These are phyloP conservation scores for Boletellus emodensis DNA, from an alignment of 768 basidiomycete species.

Conservation along the genomic window DNA sequence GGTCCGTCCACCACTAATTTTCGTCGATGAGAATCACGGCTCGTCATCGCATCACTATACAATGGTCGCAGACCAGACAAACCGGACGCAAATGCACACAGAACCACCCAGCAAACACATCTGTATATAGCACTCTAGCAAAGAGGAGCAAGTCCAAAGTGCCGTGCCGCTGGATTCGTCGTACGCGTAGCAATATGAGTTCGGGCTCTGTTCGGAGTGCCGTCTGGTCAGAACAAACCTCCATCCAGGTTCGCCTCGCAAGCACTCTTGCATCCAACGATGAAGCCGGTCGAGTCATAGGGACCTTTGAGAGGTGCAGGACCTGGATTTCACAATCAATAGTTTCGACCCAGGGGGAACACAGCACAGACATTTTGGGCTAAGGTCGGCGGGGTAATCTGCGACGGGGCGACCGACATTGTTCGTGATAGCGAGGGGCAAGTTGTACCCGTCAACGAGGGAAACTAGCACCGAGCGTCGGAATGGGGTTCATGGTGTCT, in stretches of 20 bases:
- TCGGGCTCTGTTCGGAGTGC: constrained; percentile 33
- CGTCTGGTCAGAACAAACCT: constrained; percentile 1
- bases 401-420: constrained; percentile 51
- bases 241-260: constrained; percentile 41
- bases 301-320: constrained; percentile 51
- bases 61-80: too few species aligned
- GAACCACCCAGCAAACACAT: too few species aligned
- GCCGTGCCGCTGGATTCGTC: constrained; percentile 46
- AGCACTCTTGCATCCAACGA: constrained; percentile 60
- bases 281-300: constrained; percentile 47
- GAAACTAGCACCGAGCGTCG: constrained; percentile 40
- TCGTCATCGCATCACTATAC: too few species aligned
- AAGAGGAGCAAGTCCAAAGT: constrained; percentile 40
- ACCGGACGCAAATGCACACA: neutral
- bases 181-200: constrained; percentile 50
- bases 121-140: constrained; percentile 36
- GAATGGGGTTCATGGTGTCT: neutral
- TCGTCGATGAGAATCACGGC: too few species aligned
- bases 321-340: constrained; percentile 30
- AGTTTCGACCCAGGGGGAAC: neutral
- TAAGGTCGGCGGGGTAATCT: constrained; percentile 59
- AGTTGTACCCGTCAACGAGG: constrained; percentile 62
- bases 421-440: constrained; percentile 57
- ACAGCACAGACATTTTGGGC: constrained; percentile 44
- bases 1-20: too few species aligned